These are phyloP conservation scores for Agaricus blazei DNA, from an alignment of 768 basidiomycete genomes.

Conservation along the genomic window DNA sequence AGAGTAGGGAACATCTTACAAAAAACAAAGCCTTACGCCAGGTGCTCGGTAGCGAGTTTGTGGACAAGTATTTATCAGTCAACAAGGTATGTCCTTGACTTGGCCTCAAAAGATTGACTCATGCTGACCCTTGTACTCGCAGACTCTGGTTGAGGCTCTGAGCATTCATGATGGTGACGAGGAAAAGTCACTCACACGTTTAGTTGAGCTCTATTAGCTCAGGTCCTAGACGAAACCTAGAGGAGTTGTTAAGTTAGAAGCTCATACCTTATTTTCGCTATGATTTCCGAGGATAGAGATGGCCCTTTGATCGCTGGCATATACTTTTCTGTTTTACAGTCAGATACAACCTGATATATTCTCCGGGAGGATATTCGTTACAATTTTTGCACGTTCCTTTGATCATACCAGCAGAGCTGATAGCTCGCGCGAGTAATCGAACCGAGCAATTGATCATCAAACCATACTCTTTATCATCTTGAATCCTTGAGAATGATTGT, in stretches of 20 bases:
- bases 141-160: not conserved
- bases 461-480: too few species aligned
- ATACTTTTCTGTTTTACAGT: too few species aligned
- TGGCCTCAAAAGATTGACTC: not conserved
- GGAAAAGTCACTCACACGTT: not conserved
- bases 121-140: not conserved
- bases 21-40: conserved; percentile 29
- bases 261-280: too few species aligned
- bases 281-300: too few species aligned
- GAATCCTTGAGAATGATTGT: too few species aligned
- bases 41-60: conserved; percentile 40
- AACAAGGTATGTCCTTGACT: conserved; percentile 21
- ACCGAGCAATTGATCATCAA: too few species aligned
- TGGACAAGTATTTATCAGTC: conserved; percentile 39
- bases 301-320: too few species aligned
- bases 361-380: too few species aligned
- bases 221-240: not conserved
- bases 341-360: too few species aligned
- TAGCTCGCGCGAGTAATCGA: too few species aligned
- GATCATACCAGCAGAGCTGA: too few species aligned
- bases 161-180: not conserved
- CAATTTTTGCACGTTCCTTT: too few species aligned
- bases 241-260: not conserved
- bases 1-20: conserved; percentile 36
- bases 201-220: conserved; percentile 1